Base-by-base conservation (phyloP, 225 moss, liverwort and hornwort genomes). In the Marchantia paleacea region DNA sequence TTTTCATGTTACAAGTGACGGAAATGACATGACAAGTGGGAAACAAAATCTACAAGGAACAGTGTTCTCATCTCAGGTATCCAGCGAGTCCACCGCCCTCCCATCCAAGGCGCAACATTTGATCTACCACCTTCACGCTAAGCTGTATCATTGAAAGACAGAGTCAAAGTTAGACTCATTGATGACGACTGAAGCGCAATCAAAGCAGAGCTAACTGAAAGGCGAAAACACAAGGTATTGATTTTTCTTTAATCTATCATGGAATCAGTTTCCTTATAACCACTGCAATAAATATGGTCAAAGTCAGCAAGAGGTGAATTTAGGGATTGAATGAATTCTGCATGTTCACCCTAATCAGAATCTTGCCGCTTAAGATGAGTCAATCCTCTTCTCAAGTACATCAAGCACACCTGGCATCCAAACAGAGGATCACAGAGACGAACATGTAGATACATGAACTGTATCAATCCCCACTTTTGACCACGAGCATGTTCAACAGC, bases 71-170 rank as follows among this genome's bases (percentile, higher is more conserved):
- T 62, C 57, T 85, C 28, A 87, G 85, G 22, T 86, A 88, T 65
- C 92, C 88, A 69, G 91, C 85, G 75, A 90, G 86, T 72, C 82
- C 86, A 80, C 80, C 89, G 73, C 99, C 94, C 71, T 96, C 95
- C 95, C 95, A 96, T 77, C 91, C 92, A 79, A 90, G 89, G 26
- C 92, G 95, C 79, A 91, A 87, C 86, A 87, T 90, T 77, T 95
- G 95, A 85, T 99, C 92, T 47, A 92, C 76, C 53, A 92, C 91
- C 85, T 91, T 94, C 80, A 99, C 90, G 78, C 92, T 99, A 72
- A 99, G 86, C 99, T 95, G 95, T 88, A 95, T 55, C 71, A 84
- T 39, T 39, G 8, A 39, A 14, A 2, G 20, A 47, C 62, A 47
- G 55, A 60, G 6, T 48, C 3, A 60, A 76, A 8, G 16, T 76